Evolutionary conservation across 805 yeast species (phyloP).

Genomic region (Zygoascus tannicola): DNA sequence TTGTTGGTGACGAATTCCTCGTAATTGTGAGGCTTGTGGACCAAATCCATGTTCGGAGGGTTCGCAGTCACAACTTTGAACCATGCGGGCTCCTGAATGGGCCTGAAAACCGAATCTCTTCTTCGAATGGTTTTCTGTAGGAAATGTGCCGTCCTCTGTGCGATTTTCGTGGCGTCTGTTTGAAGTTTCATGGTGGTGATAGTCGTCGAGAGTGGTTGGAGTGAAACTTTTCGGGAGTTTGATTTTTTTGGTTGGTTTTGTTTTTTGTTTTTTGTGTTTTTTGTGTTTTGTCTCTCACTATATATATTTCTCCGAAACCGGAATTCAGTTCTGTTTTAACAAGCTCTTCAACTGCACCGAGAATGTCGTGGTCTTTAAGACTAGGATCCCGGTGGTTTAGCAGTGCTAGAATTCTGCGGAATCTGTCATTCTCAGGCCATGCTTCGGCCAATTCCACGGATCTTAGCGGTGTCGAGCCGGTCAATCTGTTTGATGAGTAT

Average conservation of each 20-base stretch:
- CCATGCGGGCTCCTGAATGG: constrained; percentile 77
- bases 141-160: constrained; percentile 73
- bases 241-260: too few species aligned
- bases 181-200: constrained; percentile 55
- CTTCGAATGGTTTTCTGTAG: constrained; percentile 45
- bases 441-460: too few species aligned
- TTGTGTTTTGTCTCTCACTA: too few species aligned
- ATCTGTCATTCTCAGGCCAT: too few species aligned
- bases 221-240: too few species aligned
- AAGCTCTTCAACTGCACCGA: too few species aligned
- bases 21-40: constrained; percentile 33
- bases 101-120: constrained; percentile 15
- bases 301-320: too few species aligned
- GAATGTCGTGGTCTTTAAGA: too few species aligned
- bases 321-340: too few species aligned
- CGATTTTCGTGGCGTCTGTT: constrained; percentile 63
- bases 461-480: neutral
- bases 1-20: constrained; percentile 16
- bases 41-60: constrained; percentile 67
- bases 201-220: neutral
- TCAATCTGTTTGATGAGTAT: constrained; percentile 14
- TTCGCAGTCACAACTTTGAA: constrained; percentile 69
- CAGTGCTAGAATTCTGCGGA: too few species aligned
- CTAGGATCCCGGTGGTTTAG: too few species aligned
- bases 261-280: too few species aligned